Evolutionary conservation across 2,329 filamentous ascomycete species (phyloP), one percentile per base, ranked within the genome.

Genomic region (Paracorniculantispora psalliotae): DNA sequence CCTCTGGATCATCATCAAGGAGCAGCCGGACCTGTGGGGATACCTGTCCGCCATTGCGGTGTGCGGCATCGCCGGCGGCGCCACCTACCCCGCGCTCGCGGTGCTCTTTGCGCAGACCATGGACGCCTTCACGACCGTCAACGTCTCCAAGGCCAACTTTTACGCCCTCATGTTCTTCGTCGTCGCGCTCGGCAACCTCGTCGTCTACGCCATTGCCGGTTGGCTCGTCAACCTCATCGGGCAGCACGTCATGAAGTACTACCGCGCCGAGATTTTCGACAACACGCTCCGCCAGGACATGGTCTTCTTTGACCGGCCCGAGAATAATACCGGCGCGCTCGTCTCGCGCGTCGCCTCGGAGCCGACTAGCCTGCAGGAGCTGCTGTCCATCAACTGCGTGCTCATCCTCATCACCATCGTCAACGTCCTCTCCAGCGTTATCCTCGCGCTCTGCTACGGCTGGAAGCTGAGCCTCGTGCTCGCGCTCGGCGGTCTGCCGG

Each of bases 91-190:
- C 1, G 71, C 67, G n/a, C 67, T 77, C 10, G 72, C 77, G 1
- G 60, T 77, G 1, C 67, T 76, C 19, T 75, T 78, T 56, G 68
- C 73, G 6, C 71, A 67, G 35, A 73, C 74, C 15, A 73, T 78
- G 68, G 67, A 72, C 2, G 71, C 73, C 0, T 77, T 77, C 33
- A 64, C 72, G 47, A 65, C 63, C 0, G 44, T 67, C 2, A 68
- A 74, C 23, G 65, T 72, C 8, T 46, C 60, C n/a, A 64, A 66
- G 25, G 78, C 74, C 6, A 77, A 84, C 67, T 82, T 83, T 63
- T 83, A 76, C 67, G 72, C 79, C 0, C 73, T 81, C 50, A 83
- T 84, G 80, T 84, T 84, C 65, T 81, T 83, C 52, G 69, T 83
- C 1, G 69, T 82, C 17, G 81, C 81, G 1, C 67, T 78, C 10